Evolutionary conservation across 2,329 filamentous ascomycete genomes (phyloP), one percentile per base, ranked within the genome.

Genomic region (Exophiala aquamarina): DNA sequence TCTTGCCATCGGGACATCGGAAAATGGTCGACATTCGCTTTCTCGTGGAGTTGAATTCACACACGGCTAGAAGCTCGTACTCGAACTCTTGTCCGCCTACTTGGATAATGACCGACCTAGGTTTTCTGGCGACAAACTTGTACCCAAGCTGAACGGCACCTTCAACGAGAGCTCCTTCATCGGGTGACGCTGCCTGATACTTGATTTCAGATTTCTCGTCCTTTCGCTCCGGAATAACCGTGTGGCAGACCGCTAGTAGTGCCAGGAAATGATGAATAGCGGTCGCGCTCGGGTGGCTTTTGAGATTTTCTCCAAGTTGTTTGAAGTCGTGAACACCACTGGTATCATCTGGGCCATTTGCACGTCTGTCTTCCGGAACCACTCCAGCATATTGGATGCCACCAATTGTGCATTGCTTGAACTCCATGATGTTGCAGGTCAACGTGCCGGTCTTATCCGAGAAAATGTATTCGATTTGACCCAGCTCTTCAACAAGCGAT

Each of bases 341-440:
- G 60, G 89, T 87, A 11, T 82, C 59, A 38, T 63, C 75, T 7
- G 85, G 87, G 61, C 94, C 89, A 1, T 84, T 86, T 1, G 89
- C 86, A 59, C 88, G 81, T 47, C 89, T 83, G 64, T 98, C 93
- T 67, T 98, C 93, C 0, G 93, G 86, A 2, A 97, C 83, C 34
- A 92, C 89, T 44, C 93, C 90, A 10, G 89, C 87, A 63, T 98
- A 98, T 69, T 95, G 92, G 43, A 97, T 84, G 19, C 93, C 93
- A 19, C 83, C 89, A 63, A 98, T 97, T 0, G 87, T 87, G 62
- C 88, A 94, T 68, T 97, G 90, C 65, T 90, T 90, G 68, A 97
- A 98, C 67, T 97, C 92, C 93, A 98, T 97, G 78, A 89, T 84
- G 64, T 97, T 97, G 71, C 91, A 95, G n/a, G 92, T 97, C 61